phyloP scores from a whole-genome alignment of 371 early-diverging fungal genomes.

The Parasitella parasitica region DNA sequence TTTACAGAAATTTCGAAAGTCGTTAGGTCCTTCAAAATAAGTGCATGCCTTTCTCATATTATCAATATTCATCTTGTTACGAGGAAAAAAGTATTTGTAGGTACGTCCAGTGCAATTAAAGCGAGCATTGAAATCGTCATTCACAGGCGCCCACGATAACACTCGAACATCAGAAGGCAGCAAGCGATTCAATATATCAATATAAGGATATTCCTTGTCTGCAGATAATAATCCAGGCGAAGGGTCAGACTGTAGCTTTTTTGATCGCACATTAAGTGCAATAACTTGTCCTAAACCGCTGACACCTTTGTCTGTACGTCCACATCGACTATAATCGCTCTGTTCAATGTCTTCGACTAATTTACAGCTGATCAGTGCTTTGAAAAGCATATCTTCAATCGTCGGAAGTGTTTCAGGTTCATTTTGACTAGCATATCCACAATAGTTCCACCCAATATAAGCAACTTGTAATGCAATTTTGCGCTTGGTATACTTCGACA shows the following conservation, averaged over 20 bases:
- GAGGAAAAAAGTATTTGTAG: constrained; percentile 92
- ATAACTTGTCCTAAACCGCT: constrained; percentile 91
- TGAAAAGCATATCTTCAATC: constrained; percentile 82
- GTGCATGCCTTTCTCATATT: constrained; percentile 77
- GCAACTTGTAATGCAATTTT: constrained; percentile 86
- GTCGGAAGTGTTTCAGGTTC: constrained; percentile 61
- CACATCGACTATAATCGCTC: constrained; percentile 81
- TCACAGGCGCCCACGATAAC: constrained; percentile 89
- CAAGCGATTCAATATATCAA: constrained; percentile 79
- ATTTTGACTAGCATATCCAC: constrained; percentile 81
- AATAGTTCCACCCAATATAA: constrained; percentile 92
- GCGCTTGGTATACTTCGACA: constrained; percentile 72
- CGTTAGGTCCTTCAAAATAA: constrained; percentile 79
- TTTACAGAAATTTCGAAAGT: constrained; percentile 95
- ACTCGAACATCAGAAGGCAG: constrained; percentile 91
- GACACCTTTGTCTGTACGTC: constrained; percentile 96
- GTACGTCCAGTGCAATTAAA: constrained; percentile 84
- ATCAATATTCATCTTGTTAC: constrained; percentile 59
- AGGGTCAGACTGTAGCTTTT: constrained; percentile 25
- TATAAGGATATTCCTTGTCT: constrained; percentile 71
- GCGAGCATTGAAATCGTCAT: constrained; percentile 80
- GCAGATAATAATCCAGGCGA: constrained; percentile 22
- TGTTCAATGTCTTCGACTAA: constrained; percentile 64
- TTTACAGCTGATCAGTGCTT: constrained; percentile 71
- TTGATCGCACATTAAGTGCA: constrained; percentile 78